Conservation (phyloP, 352 stramenopile species). For the Globisporangium irregulare region DNA sequence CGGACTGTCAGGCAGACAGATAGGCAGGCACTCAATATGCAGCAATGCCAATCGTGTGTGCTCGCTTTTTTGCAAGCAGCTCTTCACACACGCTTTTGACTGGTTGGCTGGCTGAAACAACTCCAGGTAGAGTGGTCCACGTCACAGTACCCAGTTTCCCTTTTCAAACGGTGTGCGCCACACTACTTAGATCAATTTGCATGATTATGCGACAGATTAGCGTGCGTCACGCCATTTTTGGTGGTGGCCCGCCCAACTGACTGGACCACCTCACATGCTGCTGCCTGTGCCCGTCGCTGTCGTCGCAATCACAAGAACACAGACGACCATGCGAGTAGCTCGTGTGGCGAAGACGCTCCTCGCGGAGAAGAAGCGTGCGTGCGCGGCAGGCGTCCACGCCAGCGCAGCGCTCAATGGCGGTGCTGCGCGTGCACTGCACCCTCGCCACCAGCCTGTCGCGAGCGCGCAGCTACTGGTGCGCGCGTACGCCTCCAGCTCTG, state of each 20-base stretch:
- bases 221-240: conserved; percentile 4
- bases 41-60: conserved; percentile 6
- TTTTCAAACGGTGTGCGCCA: conserved; percentile 10
- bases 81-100: conserved; percentile 25
- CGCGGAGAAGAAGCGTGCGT: not conserved
- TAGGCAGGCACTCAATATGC: conserved; percentile 10
- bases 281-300: no score
- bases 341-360: conserved; percentile 12
- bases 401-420: not conserved
- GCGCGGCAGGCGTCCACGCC: conserved; percentile 3
- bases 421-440: not conserved
- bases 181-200: conserved; percentile 1
- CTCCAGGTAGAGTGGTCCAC: conserved; percentile 3
- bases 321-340: conserved; percentile 15
- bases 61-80: conserved; percentile 12
- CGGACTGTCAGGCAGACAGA: conserved; percentile 5
- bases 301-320: conserved; percentile 11
- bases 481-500: conserved; percentile 20
- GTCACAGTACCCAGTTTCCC: not conserved
- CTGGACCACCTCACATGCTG: conserved; percentile 10
- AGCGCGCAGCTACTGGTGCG: conserved; percentile 20
- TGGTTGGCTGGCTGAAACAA: conserved; percentile 22
- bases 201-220: not conserved
- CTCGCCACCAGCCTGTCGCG: not conserved
- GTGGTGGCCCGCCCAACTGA: not conserved